These are phyloP conservation scores for Termitomyces sp. DNA, from an alignment of 768 basidiomycete species.

Conservation along the genomic window DNA sequence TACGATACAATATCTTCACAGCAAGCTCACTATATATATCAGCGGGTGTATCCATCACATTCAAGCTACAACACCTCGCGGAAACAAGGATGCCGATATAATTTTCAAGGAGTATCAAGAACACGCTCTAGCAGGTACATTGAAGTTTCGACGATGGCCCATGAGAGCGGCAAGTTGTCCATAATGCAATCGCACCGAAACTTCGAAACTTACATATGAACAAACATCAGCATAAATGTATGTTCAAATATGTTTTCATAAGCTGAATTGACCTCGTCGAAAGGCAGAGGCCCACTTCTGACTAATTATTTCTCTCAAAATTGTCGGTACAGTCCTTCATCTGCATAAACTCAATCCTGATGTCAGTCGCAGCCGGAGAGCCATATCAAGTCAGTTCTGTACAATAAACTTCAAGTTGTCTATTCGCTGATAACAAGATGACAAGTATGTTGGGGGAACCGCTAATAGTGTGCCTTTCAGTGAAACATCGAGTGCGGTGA, in stretches of 20 bases:
- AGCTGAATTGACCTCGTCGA: conserved; percentile 5
- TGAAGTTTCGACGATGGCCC: conserved; percentile 72
- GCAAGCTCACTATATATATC: background rate
- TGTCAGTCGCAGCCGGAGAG: conserved; percentile 55
- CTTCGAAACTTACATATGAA: background rate
- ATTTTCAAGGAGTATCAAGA: conserved; percentile 67
- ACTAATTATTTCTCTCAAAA: conserved; percentile 88
- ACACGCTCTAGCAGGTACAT: conserved; percentile 50
- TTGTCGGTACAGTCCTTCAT: conserved; percentile 39
- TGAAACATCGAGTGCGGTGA: conserved; percentile 55
- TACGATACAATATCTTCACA: background rate
- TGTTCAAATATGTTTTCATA: conserved; percentile 1
- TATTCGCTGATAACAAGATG: background rate
- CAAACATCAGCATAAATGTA: conserved; percentile 65
- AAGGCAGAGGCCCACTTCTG: conserved; percentile 67
- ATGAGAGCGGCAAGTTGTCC: conserved; percentile 51
- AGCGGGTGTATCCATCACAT: conserved; percentile 69
- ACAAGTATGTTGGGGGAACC: conserved; percentile 75
- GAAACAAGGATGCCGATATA: conserved; percentile 46
- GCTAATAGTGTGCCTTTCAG: conserved; percentile 68
- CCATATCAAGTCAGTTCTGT: conserved; percentile 62
- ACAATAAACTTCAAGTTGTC: background rate
- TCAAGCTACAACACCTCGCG: conserved; percentile 34
- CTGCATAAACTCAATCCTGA: background rate
- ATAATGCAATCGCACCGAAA: background rate